These are phyloP conservation scores for Chlorella vulgaris DNA, from an alignment of 139 green algal genomes.

Conservation along the genomic window DNA sequence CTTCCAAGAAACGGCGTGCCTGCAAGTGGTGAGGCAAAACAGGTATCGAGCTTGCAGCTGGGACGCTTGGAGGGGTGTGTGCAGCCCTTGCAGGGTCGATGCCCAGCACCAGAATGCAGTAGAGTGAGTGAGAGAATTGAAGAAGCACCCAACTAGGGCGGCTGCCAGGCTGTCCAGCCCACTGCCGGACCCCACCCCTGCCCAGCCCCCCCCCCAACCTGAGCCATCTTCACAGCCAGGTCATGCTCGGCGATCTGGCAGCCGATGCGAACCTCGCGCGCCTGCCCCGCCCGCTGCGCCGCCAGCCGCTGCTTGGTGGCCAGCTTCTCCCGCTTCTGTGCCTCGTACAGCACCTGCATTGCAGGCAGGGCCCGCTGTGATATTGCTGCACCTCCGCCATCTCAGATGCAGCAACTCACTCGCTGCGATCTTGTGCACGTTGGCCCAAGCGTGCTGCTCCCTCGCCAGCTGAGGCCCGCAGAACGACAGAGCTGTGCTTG, in stretches of 20 bases:
- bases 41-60: not conserved
- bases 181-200: not conserved
- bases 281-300: conserved; percentile 4
- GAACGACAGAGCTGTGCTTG: too few relatives aligned
- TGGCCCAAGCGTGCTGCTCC: too few relatives aligned
- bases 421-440: too few relatives aligned
- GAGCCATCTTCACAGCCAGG: conserved; percentile 38
- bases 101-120: too few relatives aligned
- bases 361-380: not conserved
- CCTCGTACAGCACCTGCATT: conserved; percentile 34
- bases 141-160: too few relatives aligned
- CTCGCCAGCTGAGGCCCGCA: too few relatives aligned
- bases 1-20: conserved; percentile 38
- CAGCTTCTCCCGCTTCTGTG: conserved; percentile 34
- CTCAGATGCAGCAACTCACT: too few relatives aligned
- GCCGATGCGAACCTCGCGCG: conserved; percentile 38
- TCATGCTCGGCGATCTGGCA: conserved; percentile 41
- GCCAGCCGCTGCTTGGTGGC: conserved; percentile 15
- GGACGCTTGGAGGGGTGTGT: not conserved
- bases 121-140: too few relatives aligned
- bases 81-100: not conserved
- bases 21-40: not conserved
- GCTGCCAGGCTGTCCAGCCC: not conserved
- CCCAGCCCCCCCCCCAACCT: too few relatives aligned
- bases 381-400: too few relatives aligned